Base-by-base conservation (phyloP, 306 rosid species). In the Lathyrus oleraceus region DNA sequence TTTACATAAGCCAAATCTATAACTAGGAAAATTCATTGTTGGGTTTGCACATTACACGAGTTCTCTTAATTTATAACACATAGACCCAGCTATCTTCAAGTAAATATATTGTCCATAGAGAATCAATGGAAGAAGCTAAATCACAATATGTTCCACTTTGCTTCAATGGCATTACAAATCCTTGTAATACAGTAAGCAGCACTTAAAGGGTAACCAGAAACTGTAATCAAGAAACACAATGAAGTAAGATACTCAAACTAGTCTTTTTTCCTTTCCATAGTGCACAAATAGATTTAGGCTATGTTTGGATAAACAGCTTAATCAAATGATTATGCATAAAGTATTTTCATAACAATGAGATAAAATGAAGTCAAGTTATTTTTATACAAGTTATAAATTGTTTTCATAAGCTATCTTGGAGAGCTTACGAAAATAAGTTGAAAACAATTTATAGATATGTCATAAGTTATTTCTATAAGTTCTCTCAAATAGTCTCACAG, bases 181-280 rank as follows among this genome's bases (percentile, higher is more conserved):
- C 82, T 88, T 17, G 90, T 14, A 53, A 86, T 83, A 47, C 96
- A 90, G 71, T 63, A 79, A 2, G 91, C 95, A 64, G 95, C 96
- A 73, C 91, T 90, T 59, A 86, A 70, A 20, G 91, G 68, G 69
- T 84, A 90, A 6, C 78, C 83, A 52, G 88, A 90, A 61, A 87
- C 90, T 90, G 91, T 83, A 75, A 57, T 44, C 69, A 78, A 13
- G 9, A 74, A 77, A 48, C 35, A 73, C 30, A 6, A 58, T 47
- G 10, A 65, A 21, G 78, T 73, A 23, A 70, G 78, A 70, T 69
- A 59, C 65, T 64, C 15, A 14, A 1, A 5, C n/a, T 61, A 54
- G 38, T 49, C 30, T 17, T 32, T 60, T 35, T 35, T 7, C 39
- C 39, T 35, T 60, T 32, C 43, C 43, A 14, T 30, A n/a, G 11